Evolutionary conservation across 1,284 basidiomycete species (phyloP).

Genomic region (Leccinum pachyderme): DNA sequence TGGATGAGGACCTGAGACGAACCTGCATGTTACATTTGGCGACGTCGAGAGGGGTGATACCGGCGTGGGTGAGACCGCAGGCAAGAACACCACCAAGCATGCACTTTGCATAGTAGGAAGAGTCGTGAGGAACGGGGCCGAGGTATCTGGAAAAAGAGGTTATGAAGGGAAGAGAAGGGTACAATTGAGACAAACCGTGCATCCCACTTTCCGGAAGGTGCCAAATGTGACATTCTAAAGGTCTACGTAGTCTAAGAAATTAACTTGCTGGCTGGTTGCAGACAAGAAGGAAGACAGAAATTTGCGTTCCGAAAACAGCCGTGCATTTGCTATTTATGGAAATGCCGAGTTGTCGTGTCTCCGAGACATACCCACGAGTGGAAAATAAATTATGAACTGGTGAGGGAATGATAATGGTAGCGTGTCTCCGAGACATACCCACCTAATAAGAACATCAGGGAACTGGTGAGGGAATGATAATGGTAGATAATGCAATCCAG

Average conservation of each 20-base stretch:
- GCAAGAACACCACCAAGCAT: constrained; percentile 91
- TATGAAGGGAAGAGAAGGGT: neutral
- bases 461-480: no score
- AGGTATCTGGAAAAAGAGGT: constrained; percentile 44
- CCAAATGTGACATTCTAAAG: constrained; percentile 28
- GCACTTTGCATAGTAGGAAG: constrained; percentile 73
- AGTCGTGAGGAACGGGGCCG: constrained; percentile 73
- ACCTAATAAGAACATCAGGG: neutral
- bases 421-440: neutral
- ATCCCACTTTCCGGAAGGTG: constrained; percentile 62
- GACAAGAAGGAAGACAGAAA: constrained; percentile 15
- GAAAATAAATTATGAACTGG: no score
- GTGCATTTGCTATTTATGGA: neutral
- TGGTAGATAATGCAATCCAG: no score
- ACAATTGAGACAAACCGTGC: constrained; percentile 48
- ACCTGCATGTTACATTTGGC: constrained; percentile 99
- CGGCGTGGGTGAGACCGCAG: constrained; percentile 93
- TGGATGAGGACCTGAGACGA: constrained; percentile 24
- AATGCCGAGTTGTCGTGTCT: neutral
- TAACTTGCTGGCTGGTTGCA: constrained; percentile 17
- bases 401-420: no score
- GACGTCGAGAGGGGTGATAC: constrained; percentile 90
- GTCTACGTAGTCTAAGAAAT: constrained; percentile 7
- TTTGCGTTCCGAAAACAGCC: constrained; percentile 22
- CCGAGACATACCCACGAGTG: neutral